phyloP scores from a whole-genome alignment of 805 yeast species.

The Schwanniomyces occidentalis region DNA sequence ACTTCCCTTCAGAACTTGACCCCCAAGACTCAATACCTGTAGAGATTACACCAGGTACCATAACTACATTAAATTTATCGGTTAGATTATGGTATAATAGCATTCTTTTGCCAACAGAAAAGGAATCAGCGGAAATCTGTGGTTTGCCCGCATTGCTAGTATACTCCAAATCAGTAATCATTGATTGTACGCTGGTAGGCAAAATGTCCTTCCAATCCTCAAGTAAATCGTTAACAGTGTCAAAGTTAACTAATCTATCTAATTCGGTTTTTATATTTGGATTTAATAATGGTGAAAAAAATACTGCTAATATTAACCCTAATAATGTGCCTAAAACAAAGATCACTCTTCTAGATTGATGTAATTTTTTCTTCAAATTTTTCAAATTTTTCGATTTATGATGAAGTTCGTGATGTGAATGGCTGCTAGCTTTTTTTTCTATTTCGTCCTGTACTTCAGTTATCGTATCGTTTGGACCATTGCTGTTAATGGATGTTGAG shows the following conservation, averaged over 20 bases:
- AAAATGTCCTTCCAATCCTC: conserved; percentile 74
- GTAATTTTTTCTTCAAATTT: conserved; percentile 22
- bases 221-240: conserved; percentile 55
- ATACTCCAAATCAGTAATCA: conserved; percentile 59
- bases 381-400: conserved; percentile 28
- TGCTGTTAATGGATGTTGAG: too few relatives aligned
- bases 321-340: conserved; percentile 71
- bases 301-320: conserved; percentile 66
- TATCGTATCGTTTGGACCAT: background rate
- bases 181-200: conserved; percentile 63
- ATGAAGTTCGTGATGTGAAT: conserved; percentile 30
- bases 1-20: conserved; percentile 66
- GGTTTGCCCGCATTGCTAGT: conserved; percentile 29
- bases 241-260: conserved; percentile 54
- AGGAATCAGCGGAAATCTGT: conserved; percentile 71
- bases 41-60: conserved; percentile 95
- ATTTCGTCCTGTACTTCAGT: background rate
- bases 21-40: conserved; percentile 97
- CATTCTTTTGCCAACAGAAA: conserved; percentile 80
- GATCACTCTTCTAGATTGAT: conserved; percentile 57
- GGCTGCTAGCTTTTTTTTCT: conserved; percentile 1
- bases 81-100: conserved; percentile 48
- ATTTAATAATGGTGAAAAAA: conserved; percentile 47
- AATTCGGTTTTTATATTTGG: conserved; percentile 44
- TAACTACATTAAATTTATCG: conserved; percentile 74